Conservation (phyloP, 1,139 yeast species). For the Pichia sp. region DNA sequence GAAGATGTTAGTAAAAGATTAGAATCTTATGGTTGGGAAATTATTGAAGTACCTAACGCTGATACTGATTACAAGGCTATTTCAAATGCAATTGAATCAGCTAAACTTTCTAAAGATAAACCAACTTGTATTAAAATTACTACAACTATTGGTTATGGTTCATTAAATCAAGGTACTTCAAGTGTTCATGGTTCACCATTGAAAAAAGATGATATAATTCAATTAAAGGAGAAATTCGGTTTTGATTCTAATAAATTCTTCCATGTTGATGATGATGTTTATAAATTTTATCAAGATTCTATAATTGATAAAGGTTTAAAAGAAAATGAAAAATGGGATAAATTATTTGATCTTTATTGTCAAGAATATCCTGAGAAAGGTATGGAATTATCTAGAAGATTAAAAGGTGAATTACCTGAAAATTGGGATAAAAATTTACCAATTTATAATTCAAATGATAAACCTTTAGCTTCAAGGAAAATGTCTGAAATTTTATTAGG, state of each 20-base stretch:
- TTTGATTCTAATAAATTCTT: constrained; percentile 83
- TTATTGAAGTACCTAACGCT: constrained; percentile 70
- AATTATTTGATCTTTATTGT: constrained; percentile 52
- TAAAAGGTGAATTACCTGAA: constrained; percentile 71
- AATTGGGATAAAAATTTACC: constrained; percentile 82
- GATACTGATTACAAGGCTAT: constrained; percentile 72
- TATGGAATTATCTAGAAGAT: constrained; percentile 77
- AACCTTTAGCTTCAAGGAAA: constrained; percentile 91
- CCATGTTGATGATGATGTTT: constrained; percentile 77
- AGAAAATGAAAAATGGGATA: constrained; percentile 70
- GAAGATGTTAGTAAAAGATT: constrained; percentile 86
- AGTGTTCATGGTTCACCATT: constrained; percentile 96
- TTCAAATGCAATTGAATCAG: constrained; percentile 63
- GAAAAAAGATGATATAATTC: constrained; percentile 87
- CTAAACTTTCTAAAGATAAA: constrained; percentile 61
- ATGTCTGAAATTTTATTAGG: constrained; percentile 78
- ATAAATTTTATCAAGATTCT: constrained; percentile 54
- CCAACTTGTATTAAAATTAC: constrained; percentile 87
- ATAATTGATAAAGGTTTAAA: constrained; percentile 57
- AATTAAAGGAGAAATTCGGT: constrained; percentile 78
- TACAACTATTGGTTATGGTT: constrained; percentile 95
- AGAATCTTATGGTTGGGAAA: constrained; percentile 94
- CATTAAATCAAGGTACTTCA: constrained; percentile 78
- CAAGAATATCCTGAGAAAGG: constrained; percentile 72
- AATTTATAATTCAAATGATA: constrained; percentile 66